Evolutionary conservation across 306 rosid genomes (phyloP).

Genomic region (Rosa chinensis): DNA sequence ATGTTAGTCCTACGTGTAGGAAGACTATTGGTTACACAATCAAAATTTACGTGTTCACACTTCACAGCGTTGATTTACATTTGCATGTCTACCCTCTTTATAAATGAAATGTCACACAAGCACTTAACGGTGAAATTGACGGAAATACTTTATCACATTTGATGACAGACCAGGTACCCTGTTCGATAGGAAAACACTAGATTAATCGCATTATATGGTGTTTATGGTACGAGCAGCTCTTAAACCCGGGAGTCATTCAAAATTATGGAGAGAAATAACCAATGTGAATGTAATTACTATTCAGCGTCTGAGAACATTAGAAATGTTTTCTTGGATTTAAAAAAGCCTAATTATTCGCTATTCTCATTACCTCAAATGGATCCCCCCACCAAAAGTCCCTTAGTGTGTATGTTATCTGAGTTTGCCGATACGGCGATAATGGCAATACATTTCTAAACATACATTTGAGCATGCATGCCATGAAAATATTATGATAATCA

Average conservation of each 20-base stretch:
- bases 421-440: not conserved
- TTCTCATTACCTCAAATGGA: not conserved
- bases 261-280: not conserved
- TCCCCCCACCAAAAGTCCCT: constrained; percentile 2
- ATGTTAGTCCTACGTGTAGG: not conserved
- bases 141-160: no score
- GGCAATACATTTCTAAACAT: constrained; percentile 12
- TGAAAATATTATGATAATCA: constrained; percentile 17
- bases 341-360: not conserved
- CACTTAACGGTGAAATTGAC: no score
- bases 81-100: no score
- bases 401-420: not conserved
- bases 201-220: not conserved
- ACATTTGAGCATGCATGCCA: constrained; percentile 12
- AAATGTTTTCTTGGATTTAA: not conserved
- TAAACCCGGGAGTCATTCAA: not conserved
- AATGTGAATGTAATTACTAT: not conserved
- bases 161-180: no score
- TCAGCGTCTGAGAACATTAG: not conserved
- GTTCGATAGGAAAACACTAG: no score
- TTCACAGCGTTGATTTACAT: not conserved
- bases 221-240: not conserved
- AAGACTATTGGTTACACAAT: not conserved
- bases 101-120: no score
- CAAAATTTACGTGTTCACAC: no score